These are phyloP conservation scores for Vanrija pseudolonga DNA, from an alignment of 1,284 basidiomycete genomes.

Conservation along the genomic window DNA sequence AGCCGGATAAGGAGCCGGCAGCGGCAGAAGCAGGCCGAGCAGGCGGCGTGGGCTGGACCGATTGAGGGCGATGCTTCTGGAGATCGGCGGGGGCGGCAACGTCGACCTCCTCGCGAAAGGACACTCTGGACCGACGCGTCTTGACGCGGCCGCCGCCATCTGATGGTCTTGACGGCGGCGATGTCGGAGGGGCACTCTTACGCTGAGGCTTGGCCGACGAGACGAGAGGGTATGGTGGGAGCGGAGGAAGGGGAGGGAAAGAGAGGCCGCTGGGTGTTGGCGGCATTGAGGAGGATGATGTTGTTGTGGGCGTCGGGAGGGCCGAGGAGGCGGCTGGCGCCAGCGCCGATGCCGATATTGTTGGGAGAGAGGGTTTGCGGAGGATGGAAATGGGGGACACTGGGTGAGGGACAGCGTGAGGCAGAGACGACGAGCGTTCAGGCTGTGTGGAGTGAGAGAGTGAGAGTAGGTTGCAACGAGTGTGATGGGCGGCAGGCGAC, in stretches of 20 bases:
- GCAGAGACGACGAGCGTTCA: neutral
- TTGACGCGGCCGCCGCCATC: neutral
- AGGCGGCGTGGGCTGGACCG: neutral
- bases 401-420: neutral
- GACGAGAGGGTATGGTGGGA: slow-evolving; percentile 5
- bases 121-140: slow-evolving; percentile 10
- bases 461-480: too few species aligned
- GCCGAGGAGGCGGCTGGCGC: neutral
- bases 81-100: neutral
- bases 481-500: too few species aligned
- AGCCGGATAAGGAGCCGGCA: neutral
- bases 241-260: slow-evolving; percentile 17
- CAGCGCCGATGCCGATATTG: neutral
- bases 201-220: neutral
- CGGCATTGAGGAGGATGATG: neutral
- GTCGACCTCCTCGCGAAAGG: slow-evolving; percentile 17
- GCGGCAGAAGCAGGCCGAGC: too few species aligned
- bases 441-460: neutral
- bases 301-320: neutral
- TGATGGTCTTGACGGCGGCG: neutral
- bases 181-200: slow-evolving; percentile 6
- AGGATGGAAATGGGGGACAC: slow-evolving; percentile 12
- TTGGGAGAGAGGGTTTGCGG: slow-evolving; percentile 12
- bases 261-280: neutral
- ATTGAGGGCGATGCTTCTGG: neutral